Evolutionary conservation across 1,284 basidiomycete species (phyloP).

Genomic region (Chalciporus sp.): DNA sequence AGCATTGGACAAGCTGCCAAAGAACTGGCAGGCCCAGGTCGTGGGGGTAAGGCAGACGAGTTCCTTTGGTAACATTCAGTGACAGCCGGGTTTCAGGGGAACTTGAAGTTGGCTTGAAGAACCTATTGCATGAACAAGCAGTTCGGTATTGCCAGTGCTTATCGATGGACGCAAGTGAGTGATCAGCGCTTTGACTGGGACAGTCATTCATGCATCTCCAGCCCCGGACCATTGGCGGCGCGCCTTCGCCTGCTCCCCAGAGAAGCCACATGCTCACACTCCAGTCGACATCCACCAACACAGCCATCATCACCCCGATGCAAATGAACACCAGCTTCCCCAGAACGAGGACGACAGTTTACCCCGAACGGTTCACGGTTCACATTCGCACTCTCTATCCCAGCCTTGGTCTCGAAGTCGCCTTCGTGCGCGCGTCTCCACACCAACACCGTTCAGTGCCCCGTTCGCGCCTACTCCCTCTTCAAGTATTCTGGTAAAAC

Average conservation of each 20-base stretch:
- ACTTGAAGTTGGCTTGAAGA: too few relatives aligned
- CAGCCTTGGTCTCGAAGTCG: neutral
- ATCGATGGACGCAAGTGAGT: too few relatives aligned
- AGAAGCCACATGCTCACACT: neutral
- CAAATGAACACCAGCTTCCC: neutral
- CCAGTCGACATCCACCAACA: neutral
- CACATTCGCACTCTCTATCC: neutral
- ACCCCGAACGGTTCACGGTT: neutral
- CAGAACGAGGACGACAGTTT: neutral
- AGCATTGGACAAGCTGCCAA: too few relatives aligned
- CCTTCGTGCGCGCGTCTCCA: neutral
- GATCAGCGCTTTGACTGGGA: too few relatives aligned
- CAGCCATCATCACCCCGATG: too few relatives aligned
- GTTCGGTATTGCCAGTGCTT: too few relatives aligned
- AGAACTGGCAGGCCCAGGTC: too few relatives aligned
- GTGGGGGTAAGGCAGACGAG: too few relatives aligned
- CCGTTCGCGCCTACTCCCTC: neutral
- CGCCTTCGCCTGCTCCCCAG: conserved; percentile 15
- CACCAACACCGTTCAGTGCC: neutral
- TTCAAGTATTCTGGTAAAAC: neutral
- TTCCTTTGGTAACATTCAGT: too few relatives aligned
- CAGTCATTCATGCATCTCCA: too few relatives aligned
- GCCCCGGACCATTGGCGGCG: conserved; percentile 4
- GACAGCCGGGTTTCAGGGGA: too few relatives aligned
- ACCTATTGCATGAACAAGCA: too few relatives aligned